Percentiles rank a stretch among this genome's conserved stretches.
Evolutionary conservation across 768 basidiomycete species (phyloP).

Genomic region (Pleurotus cornucopiae): DNA sequence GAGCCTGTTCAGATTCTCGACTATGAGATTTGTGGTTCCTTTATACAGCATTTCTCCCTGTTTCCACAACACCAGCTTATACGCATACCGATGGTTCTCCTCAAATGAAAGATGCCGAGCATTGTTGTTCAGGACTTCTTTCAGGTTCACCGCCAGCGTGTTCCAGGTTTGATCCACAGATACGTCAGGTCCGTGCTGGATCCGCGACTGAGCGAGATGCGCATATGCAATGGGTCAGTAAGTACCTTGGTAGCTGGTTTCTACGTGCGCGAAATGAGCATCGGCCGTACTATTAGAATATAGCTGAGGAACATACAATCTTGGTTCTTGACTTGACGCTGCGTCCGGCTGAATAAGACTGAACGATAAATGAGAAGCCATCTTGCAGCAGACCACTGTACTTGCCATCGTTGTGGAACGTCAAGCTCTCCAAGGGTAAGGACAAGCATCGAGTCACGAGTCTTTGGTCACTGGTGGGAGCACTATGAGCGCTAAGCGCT

Average conservation of each 20-base stretch:
- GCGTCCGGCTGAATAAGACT: constrained; percentile 7
- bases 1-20: constrained; percentile 78
- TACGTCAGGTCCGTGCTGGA: constrained; percentile 68
- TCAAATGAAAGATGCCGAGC: constrained; percentile 86
- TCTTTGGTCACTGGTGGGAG: too few relatives aligned
- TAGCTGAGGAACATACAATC: background rate
- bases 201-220: background rate
- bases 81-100: constrained; percentile 91
- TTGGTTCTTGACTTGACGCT: background rate
- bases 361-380: constrained; percentile 4
- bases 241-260: background rate
- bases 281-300: background rate
- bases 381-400: background rate
- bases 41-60: constrained; percentile 83
- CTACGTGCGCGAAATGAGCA: background rate
- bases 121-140: constrained; percentile 93
- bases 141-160: constrained; percentile 77
- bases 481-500: too few relatives aligned
- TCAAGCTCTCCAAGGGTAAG: too few relatives aligned
- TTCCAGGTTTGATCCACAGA: constrained; percentile 84
- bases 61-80: constrained; percentile 89
- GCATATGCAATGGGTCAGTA: background rate
- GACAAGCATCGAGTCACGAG: too few relatives aligned
- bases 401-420: constrained; percentile 2
- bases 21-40: constrained; percentile 74